Conservation (phyloP, 2,329 filamentous ascomycete species). For the Talaromyces funiculosus region DNA sequence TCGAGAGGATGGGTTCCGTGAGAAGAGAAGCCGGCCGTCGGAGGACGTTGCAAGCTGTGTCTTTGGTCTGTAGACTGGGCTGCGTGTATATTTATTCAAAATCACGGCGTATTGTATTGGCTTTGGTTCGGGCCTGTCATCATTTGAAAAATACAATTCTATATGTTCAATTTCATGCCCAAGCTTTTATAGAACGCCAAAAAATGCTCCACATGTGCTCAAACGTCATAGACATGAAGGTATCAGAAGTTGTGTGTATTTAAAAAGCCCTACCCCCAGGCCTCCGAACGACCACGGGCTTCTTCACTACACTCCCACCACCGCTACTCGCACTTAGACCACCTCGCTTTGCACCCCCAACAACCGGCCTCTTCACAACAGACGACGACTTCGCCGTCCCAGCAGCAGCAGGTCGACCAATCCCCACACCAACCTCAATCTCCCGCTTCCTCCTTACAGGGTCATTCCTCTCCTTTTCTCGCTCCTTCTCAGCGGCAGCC, state of each 20-base stretch:
- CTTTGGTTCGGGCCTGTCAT: neutral
- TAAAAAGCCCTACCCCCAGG: conserved; percentile 32
- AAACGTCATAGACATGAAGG: neutral
- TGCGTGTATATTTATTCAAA: conserved; percentile 4
- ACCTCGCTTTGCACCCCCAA: conserved; percentile 24
- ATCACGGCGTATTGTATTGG: neutral
- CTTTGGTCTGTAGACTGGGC: neutral
- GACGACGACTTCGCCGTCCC: conserved; percentile 15
- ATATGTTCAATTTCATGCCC: neutral
- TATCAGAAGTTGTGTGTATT: neutral
- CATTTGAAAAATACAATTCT: neutral
- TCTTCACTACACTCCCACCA: conserved; percentile 36
- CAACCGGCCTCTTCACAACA: conserved; percentile 30
- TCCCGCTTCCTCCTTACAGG: conserved; percentile 31
- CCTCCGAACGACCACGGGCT: conserved; percentile 29
- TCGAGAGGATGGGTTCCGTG: neutral
- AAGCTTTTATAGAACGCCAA: neutral
- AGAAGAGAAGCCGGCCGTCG: neutral
- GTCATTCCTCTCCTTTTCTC: conserved; percentile 33
- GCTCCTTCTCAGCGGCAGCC: conserved; percentile 36
- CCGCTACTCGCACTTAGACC: conserved; percentile 21
- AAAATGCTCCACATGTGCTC: neutral
- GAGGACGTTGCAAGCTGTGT: neutral
- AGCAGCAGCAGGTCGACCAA: conserved; percentile 4
- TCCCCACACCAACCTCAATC: conserved; percentile 25